Base-by-base conservation (phyloP, 2,329 filamentous ascomycete species). In the Colletotrichum sp. region DNA sequence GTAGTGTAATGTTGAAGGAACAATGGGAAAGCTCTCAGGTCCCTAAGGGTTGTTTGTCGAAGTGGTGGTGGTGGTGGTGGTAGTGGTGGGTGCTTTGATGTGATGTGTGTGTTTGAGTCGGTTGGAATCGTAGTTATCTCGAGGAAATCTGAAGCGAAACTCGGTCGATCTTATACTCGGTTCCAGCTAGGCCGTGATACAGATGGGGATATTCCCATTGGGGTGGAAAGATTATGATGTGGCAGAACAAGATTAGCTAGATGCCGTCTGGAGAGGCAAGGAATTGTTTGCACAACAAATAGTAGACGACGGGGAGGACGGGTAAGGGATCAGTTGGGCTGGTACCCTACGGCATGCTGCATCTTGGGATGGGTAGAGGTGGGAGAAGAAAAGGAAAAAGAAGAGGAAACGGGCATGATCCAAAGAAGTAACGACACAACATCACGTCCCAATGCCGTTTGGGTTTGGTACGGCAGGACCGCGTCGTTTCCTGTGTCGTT, bases 301-400 rank as follows among this genome's bases (percentile, higher is more conserved):
- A 70, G 66, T 32, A 69, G 60, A 59, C 30, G 65, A 70, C 65
- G 65, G 65, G 30, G 59, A 69, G 30, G 70, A 63, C 71, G 73
- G 76, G 68, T 67, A 72, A 75, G 71, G 71, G 44, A 66, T 78
- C 75, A 71, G 63, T 76, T 76, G 71, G 74, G 76, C 76, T 75
- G 71, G 76, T 32, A 78, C 75, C 75, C 75, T 77, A 75, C 77
- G 77, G 77, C 77, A 77, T 75, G 71, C 69, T 78, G 77, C 77
- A 78, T 78, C 68, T 72, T 75, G 60, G 71, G 76, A 74, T 71
- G 71, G 66, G 74, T 65, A 76, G 68, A 72, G 24, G 77, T 72
- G 36, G 70, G 60, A 71, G 67, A 67, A 70, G 70, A 69, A 65
- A 66, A 74, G 59, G 70, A 71, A 71, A n/a, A 57, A 28, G 63